Evolutionary conservation across 1,139 yeast genomes (phyloP).

Genomic region (Hemisphaericaspora subhashii): DNA sequence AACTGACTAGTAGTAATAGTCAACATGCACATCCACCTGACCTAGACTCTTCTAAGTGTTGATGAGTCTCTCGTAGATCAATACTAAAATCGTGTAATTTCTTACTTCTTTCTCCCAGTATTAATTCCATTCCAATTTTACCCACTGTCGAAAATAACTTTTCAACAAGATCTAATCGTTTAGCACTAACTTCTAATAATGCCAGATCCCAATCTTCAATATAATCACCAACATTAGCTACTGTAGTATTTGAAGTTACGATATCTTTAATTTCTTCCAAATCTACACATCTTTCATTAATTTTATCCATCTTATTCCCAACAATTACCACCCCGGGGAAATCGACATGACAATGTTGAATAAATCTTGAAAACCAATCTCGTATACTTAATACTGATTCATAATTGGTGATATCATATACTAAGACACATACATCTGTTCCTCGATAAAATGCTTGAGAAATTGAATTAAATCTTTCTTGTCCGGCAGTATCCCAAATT

Average conservation of each 20-base stretch:
- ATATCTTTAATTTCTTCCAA: constrained; percentile 42
- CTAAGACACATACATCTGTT: constrained; percentile 56
- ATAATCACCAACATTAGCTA: constrained; percentile 32
- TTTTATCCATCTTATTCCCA: constrained; percentile 54
- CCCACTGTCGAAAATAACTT: constrained; percentile 46
- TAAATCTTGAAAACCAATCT: constrained; percentile 53
- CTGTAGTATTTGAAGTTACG: constrained; percentile 27
- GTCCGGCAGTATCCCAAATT: constrained; percentile 71
- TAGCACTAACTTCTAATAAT: constrained; percentile 47
- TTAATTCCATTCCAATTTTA: constrained; percentile 33
- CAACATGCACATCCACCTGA: constrained; percentile 25
- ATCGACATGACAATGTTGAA: constrained; percentile 50
- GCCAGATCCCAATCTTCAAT: constrained; percentile 43
- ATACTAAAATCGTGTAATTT: constrained; percentile 37
- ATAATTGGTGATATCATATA: constrained; percentile 57
- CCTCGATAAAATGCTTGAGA: constrained; percentile 63
- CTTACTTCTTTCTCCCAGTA: constrained; percentile 17
- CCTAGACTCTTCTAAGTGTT: constrained; percentile 10
- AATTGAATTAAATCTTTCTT: constrained; percentile 61
- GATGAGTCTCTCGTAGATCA: constrained; percentile 25
- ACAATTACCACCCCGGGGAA: constrained; percentile 53
- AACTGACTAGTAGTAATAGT: constrained; percentile 1
- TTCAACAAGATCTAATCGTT: constrained; percentile 37
- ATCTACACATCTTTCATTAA: constrained; percentile 40
- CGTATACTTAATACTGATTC: constrained; percentile 52